These are phyloP conservation scores for Ophiocordyceps camponoti-saundersi DNA, from an alignment of 2,329 filamentous ascomycete species.

Conservation along the genomic window DNA sequence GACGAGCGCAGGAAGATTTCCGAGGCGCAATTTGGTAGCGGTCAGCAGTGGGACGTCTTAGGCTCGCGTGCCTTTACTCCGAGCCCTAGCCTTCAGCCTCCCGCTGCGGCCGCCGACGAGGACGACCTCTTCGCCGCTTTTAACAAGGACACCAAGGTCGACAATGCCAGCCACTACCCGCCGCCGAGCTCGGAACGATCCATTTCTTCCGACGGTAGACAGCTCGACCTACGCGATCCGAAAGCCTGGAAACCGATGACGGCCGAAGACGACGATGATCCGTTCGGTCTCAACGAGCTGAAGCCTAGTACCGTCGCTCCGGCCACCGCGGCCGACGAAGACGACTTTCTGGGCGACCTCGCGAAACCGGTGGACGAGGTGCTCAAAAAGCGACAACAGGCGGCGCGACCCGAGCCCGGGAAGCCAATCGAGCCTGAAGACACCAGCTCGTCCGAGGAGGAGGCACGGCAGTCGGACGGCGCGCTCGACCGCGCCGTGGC, in stretches of 20 bases:
- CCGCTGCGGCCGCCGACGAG: constrained; percentile 13
- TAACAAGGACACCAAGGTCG: constrained; percentile 47
- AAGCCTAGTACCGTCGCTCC: constrained; percentile 20
- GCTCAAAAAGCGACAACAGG: constrained; percentile 25
- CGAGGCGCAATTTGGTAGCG: constrained; percentile 63
- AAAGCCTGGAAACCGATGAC: constrained; percentile 28
- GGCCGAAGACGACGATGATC: constrained; percentile 62
- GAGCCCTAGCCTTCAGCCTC: constrained; percentile 9
- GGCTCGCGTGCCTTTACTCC: constrained; percentile 34
- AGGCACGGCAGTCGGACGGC: constrained; percentile 11
- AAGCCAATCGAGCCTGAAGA: constrained; percentile 35
- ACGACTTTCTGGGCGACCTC: constrained; percentile 49
- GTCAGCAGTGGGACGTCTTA: constrained; percentile 60
- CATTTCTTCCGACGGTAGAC: constrained; percentile 23
- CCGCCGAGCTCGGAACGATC: constrained; percentile 24
- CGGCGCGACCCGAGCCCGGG: constrained; percentile 30
- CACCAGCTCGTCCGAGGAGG: constrained; percentile 28
- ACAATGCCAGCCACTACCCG: constrained; percentile 48
- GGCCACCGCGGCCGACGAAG: constrained; percentile 29
- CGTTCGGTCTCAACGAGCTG: constrained; percentile 62
- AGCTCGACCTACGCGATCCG: constrained; percentile 34
- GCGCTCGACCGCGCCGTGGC: constrained; percentile 62
- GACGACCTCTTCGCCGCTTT: constrained; percentile 54
- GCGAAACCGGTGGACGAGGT: constrained; percentile 49
- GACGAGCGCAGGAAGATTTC: constrained; percentile 54